These are phyloP conservation scores for Fragaria ananassa DNA, from an alignment of 306 rosid genomes.

Conservation along the genomic window DNA sequence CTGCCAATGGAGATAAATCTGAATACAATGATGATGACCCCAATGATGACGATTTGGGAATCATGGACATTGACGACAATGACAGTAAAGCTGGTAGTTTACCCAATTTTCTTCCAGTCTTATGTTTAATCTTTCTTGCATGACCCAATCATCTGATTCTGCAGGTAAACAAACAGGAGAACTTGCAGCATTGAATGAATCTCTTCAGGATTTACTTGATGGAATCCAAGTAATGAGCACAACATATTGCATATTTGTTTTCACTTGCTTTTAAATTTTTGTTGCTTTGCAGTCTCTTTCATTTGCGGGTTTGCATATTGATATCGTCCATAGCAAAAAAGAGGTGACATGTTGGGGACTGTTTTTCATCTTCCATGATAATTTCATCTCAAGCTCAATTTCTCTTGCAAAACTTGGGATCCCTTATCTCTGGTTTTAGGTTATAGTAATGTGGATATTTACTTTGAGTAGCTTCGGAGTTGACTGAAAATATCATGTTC, in stretches of 20 bases:
- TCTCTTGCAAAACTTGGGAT: conserved; percentile 1
- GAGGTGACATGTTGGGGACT: neutral
- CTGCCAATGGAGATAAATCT: conserved; percentile 57
- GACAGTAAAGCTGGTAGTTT: conserved; percentile 49
- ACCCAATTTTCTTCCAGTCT: conserved; percentile 2
- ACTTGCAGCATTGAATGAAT: conserved; percentile 73
- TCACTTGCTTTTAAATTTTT: conserved; percentile 10
- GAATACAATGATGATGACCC: conserved; percentile 39
- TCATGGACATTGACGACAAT: conserved; percentile 73
- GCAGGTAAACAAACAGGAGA: conserved; percentile 60
- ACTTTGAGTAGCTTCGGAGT: neutral
- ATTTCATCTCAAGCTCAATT: conserved; percentile 3
- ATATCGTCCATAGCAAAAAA: neutral
- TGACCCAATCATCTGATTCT: conserved; percentile 15
- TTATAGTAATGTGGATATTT: neutral
- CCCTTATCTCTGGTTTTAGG: neutral
- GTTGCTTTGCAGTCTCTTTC: conserved; percentile 7
- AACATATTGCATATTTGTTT: conserved; percentile 2
- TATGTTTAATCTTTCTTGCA: neutral
- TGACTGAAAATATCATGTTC: neutral
- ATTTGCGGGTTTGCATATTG: neutral
- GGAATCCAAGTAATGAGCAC: conserved; percentile 73
- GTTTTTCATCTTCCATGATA: neutral
- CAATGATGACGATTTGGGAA: conserved; percentile 77
- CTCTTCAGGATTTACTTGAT: conserved; percentile 90